Base-by-base conservation (phyloP, 2,329 filamentous ascomycete genomes). In the Exserohilum turcica region DNA sequence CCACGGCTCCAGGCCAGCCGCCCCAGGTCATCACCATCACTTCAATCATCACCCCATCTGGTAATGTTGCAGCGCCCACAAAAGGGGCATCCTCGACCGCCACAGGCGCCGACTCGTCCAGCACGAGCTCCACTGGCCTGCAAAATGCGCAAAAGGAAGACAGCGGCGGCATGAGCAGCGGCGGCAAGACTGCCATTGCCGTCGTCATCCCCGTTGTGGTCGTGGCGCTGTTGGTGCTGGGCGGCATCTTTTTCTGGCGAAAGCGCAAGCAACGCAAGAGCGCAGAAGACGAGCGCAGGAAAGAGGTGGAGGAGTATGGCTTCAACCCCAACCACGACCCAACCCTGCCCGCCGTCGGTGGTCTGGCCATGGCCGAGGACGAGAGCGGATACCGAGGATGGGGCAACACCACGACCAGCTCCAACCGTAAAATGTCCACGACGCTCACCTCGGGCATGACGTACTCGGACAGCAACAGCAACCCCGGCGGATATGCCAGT, bases 301-400 rank as follows among this genome's bases (percentile, higher is more conserved):
- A 97, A 78, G 94, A 99, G 76, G 92, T 97, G 9, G 93, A 97
- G 74, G 94, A 97, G 71, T 97, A 97, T 73, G 88, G 90, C 28
- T 97, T 92, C 80, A 97, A 97, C 74, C 94, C 94, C n/a, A 97
- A 97, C 76, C 88, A 92, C 55, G 92, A 97, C 71, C 91, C 92
- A 0, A 91, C 89, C 0, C 80, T 96, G 10, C 86, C 86, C 6
- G 80, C 81, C 8, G 79, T 84, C 13, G 79, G 76, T 12, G 79
- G 76, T 21, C 76, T 80, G 46, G 82, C 82, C 47, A 92, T 92
- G 87, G 83, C 85, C 52, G 90, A 96, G 59, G 83, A 84, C 52
- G 82, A 81, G 48, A 84, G 86, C 2, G 93, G 93, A 42, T 99
- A 99, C 77, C 88, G 94, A 63, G 94, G 94, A 62, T 99, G 94